These are phyloP conservation scores for Alternaria ethzedia DNA, from an alignment of 2,329 filamentous ascomycete species.

Conservation along the genomic window DNA sequence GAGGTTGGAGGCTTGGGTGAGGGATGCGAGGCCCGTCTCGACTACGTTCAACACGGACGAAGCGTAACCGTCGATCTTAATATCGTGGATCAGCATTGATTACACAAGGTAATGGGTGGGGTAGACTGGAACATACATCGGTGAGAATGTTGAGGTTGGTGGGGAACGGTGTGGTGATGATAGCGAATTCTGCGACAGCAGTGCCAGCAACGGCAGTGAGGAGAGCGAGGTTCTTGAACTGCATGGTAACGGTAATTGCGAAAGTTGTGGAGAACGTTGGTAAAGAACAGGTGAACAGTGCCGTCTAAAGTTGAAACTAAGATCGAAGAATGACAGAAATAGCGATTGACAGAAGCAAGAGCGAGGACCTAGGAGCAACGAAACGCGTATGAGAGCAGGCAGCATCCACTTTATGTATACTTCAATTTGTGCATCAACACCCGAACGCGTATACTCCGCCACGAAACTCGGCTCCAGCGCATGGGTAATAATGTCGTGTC, in stretches of 20 bases:
- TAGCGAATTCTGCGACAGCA: conserved; percentile 28
- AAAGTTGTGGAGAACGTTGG: not conserved
- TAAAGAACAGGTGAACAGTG: not conserved
- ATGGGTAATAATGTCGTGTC: not conserved
- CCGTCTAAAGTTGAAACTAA: not conserved
- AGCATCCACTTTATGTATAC: not conserved
- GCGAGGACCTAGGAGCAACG: not conserved
- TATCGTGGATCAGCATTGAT: not conserved
- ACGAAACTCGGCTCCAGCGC: not conserved
- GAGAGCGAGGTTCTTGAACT: conserved; percentile 24
- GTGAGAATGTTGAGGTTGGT: conserved; percentile 21
- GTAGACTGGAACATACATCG: conserved; percentile 16
- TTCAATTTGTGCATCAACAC: not conserved
- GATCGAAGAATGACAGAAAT: not conserved
- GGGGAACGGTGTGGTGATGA: conserved; percentile 24
- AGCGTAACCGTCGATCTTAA: conserved; percentile 21
- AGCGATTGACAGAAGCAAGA: not conserved
- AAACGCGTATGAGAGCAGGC: not conserved
- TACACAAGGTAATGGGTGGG: not conserved
- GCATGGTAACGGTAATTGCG: conserved; percentile 15
- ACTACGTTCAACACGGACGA: conserved; percentile 20
- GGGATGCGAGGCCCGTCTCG: conserved; percentile 15
- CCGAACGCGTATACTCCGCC: not conserved
- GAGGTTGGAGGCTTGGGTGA: conserved; percentile 20
- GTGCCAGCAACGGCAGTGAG: conserved; percentile 25